phyloP scores from a whole-genome alignment of 2,329 filamentous ascomycete genomes.

The Fusarium liriodendri region DNA sequence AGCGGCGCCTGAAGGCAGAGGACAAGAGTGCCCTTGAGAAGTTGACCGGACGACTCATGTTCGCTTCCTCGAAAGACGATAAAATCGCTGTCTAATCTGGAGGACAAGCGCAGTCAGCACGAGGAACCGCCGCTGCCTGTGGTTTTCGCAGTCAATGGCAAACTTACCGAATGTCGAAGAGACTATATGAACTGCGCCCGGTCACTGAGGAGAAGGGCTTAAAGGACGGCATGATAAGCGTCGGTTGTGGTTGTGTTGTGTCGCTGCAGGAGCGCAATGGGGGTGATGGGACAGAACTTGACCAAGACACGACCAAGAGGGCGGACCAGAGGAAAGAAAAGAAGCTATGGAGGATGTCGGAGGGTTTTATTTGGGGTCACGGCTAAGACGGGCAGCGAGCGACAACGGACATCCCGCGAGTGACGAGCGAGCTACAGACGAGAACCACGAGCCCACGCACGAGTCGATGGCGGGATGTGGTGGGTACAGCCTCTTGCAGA shows the following conservation, averaged over 20 bases:
- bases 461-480: slow-evolving; percentile 34
- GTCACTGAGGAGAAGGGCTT: slow-evolving; percentile 66
- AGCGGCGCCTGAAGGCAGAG: slow-evolving; percentile 77
- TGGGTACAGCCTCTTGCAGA: slow-evolving; percentile 37
- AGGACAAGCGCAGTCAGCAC: slow-evolving; percentile 11
- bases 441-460: slow-evolving; percentile 34
- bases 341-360: slow-evolving; percentile 40
- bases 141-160: background rate
- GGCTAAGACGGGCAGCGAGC: slow-evolving; percentile 20
- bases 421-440: slow-evolving; percentile 31
- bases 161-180: slow-evolving; percentile 69
- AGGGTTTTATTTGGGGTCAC: slow-evolving; percentile 43
- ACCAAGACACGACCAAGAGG: slow-evolving; percentile 35
- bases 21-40: slow-evolving; percentile 79
- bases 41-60: slow-evolving; percentile 79
- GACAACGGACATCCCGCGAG: slow-evolving; percentile 25
- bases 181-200: slow-evolving; percentile 62
- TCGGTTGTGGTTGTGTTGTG: slow-evolving; percentile 20
- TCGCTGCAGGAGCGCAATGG: slow-evolving; percentile 28
- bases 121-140: background rate
- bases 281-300: slow-evolving; percentile 16
- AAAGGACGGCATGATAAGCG: slow-evolving; percentile 63
- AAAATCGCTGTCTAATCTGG: slow-evolving; percentile 80
- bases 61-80: slow-evolving; percentile 82
- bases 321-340: slow-evolving; percentile 29